These are phyloP conservation scores for Epithemia pelagica DNA, from an alignment of 108 stramenopile species.

Conservation along the genomic window DNA sequence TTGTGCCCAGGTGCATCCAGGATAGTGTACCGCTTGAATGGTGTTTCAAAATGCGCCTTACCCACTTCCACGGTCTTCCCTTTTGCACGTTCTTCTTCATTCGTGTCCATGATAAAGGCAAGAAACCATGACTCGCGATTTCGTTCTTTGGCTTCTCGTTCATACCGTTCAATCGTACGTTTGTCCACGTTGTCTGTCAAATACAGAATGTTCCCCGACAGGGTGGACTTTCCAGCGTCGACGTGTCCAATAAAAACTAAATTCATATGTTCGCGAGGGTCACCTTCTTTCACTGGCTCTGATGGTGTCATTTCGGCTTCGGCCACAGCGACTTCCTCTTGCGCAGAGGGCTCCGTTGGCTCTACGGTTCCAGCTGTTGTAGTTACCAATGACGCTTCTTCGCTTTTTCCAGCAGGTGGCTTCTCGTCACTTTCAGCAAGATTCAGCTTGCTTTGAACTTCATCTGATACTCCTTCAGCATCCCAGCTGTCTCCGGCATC, in stretches of 20 bases:
- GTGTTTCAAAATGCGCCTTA: slow-evolving; percentile 95
- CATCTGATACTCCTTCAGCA: slow-evolving; percentile 21
- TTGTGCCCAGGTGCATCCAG: slow-evolving; percentile 99
- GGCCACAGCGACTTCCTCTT: slow-evolving; percentile 9
- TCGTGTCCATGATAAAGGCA: slow-evolving; percentile 99
- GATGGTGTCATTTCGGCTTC: slow-evolving; percentile 25
- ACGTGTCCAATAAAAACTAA: slow-evolving; percentile 97
- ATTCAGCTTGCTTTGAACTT: slow-evolving; percentile 9
- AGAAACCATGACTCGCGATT: slow-evolving; percentile 99
- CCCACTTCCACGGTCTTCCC: slow-evolving; percentile 99
- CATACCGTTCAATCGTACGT: slow-evolving; percentile 98
- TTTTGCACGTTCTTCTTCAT: slow-evolving; percentile 99
- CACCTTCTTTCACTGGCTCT: slow-evolving; percentile 66
- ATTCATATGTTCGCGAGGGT: slow-evolving; percentile 98
- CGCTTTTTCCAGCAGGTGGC: slow-evolving; percentile 12
- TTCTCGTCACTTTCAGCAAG: slow-evolving; percentile 25
- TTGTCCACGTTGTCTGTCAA: slow-evolving; percentile 97
- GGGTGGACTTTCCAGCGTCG: slow-evolving; percentile 98
- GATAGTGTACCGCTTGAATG: slow-evolving; percentile 93
- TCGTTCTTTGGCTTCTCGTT: slow-evolving; percentile 97
- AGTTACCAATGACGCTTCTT: background rate
- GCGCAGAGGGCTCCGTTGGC: slow-evolving; percentile 1
- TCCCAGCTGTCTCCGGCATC: slow-evolving; percentile 16
- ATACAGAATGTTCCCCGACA: slow-evolving; percentile 97
- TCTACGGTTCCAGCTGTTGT: background rate